phyloP scores from a whole-genome alignment of 805 yeast species.

The Sugiyamaella qingdaonensis region DNA sequence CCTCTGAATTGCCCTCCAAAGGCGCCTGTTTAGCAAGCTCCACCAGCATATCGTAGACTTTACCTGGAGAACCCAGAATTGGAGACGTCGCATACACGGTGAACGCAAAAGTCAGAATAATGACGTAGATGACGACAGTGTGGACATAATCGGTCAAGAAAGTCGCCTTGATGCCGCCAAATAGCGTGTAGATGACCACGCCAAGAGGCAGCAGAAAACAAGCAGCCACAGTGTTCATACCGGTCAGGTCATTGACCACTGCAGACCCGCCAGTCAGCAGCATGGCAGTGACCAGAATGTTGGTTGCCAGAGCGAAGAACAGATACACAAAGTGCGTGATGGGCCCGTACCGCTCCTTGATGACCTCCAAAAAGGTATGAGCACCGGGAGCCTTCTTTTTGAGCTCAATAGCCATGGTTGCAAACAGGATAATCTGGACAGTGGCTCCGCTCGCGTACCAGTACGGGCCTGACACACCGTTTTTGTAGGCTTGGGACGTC shows the following conservation, averaged over 20 bases:
- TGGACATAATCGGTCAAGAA: conserved; percentile 76
- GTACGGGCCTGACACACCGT: conserved; percentile 77
- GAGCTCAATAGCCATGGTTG: conserved; percentile 81
- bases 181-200: conserved; percentile 65
- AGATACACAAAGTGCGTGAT: conserved; percentile 55
- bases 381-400: conserved; percentile 88
- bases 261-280: conserved; percentile 87
- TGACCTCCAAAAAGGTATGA: conserved; percentile 85
- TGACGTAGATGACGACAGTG: conserved; percentile 73
- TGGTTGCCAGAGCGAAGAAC: conserved; percentile 82
- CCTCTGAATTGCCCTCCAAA: conserved; percentile 72
- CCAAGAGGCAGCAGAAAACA: conserved; percentile 80
- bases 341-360: conserved; percentile 77
- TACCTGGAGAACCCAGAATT: conserved; percentile 74
- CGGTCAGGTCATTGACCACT: conserved; percentile 73
- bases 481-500: conserved; percentile 70
- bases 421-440: conserved; percentile 81
- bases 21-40: conserved; percentile 56
- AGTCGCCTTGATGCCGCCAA: conserved; percentile 82
- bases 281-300: conserved; percentile 89
- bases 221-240: conserved; percentile 77
- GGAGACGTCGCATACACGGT: conserved; percentile 68
- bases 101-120: conserved; percentile 78
- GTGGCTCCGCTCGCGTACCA: conserved; percentile 91
- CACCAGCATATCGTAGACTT: conserved; percentile 69